Evolutionary conservation across 495 filamentous ascomycete genomes (phyloP).

Genomic region (Xylaria longipes): DNA sequence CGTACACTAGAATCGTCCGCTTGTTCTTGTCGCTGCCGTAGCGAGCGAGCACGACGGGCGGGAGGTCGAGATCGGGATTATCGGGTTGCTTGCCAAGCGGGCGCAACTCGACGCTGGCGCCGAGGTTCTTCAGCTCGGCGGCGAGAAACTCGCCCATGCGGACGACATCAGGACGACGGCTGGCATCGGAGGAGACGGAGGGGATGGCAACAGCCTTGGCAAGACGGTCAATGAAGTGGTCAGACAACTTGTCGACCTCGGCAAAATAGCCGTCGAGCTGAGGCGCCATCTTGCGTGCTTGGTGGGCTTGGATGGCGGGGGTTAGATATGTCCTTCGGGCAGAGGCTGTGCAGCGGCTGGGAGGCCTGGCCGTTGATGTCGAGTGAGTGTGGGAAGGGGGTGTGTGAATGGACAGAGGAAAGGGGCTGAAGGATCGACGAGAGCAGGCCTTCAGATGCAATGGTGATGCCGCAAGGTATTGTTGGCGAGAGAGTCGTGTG

Average conservation of each 20-base stretch:
- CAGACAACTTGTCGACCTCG: slow-evolving; percentile 83
- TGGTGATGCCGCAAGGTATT: slow-evolving; percentile 26
- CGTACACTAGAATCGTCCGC: slow-evolving; percentile 94
- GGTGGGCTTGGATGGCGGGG: slow-evolving; percentile 54
- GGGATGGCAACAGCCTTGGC: slow-evolving; percentile 94
- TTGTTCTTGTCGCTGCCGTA: slow-evolving; percentile 92
- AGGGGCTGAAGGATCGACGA: background rate
- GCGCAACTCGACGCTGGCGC: slow-evolving; percentile 83
- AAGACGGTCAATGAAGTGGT: slow-evolving; percentile 89
- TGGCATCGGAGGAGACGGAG: slow-evolving; percentile 89
- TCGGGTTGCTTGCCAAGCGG: slow-evolving; percentile 88
- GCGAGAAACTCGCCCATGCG: slow-evolving; percentile 95
- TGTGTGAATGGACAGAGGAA: slow-evolving; percentile 1
- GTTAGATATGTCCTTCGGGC: slow-evolving; percentile 51
- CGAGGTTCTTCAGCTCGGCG: slow-evolving; percentile 78
- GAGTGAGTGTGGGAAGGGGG: background rate
- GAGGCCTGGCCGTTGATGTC: background rate
- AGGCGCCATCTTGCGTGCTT: slow-evolving; percentile 77
- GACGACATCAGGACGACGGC: slow-evolving; percentile 86
- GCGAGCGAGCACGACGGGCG: slow-evolving; percentile 87
- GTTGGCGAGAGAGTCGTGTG: slow-evolving; percentile 41
- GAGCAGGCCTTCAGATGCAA: slow-evolving; percentile 13
- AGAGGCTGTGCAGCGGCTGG: background rate
- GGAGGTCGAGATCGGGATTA: slow-evolving; percentile 87
- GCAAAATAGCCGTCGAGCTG: slow-evolving; percentile 84